These are phyloP conservation scores for Oldenlandia corymbosa DNA, from an alignment of 257 asterid species.

Conservation along the genomic window DNA sequence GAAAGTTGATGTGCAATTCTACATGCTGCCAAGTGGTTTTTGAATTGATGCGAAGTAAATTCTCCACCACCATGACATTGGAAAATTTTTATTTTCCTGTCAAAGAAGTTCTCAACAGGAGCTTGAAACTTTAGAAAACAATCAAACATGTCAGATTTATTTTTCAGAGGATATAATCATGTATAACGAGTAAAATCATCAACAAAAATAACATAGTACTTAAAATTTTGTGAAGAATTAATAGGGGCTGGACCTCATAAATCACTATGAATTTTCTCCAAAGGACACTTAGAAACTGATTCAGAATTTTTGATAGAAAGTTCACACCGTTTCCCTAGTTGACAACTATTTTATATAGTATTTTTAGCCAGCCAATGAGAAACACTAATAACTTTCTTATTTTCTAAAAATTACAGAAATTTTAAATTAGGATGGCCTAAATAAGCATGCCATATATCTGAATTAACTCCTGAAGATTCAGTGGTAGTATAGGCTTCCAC, in stretches of 20 bases:
- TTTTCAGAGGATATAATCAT: too few species aligned
- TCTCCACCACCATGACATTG: not conserved
- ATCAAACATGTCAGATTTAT: too few species aligned
- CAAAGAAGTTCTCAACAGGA: not conserved
- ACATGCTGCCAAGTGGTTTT: not conserved
- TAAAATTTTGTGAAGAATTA: not conserved
- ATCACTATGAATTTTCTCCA: not conserved
- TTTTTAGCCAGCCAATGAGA: not conserved
- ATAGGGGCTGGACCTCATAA: not conserved
- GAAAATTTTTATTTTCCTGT: not conserved
- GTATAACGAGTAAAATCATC: not conserved
- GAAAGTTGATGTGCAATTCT: not conserved
- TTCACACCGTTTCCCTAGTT: not conserved
- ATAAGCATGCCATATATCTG: not conserved
- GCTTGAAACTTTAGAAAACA: not conserved
- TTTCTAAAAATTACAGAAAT: not conserved
- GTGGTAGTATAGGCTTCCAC: not conserved
- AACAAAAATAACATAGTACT: not conserved
- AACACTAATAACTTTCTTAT: not conserved
- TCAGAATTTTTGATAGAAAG: not conserved
- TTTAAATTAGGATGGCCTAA: not conserved
- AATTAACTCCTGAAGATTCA: not conserved
- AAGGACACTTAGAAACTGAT: not conserved
- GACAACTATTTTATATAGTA: not conserved
- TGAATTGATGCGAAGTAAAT: not conserved